Evolutionary conservation across 2,329 filamentous ascomycete species (phyloP).

Genomic region (Curvularia sp.): DNA sequence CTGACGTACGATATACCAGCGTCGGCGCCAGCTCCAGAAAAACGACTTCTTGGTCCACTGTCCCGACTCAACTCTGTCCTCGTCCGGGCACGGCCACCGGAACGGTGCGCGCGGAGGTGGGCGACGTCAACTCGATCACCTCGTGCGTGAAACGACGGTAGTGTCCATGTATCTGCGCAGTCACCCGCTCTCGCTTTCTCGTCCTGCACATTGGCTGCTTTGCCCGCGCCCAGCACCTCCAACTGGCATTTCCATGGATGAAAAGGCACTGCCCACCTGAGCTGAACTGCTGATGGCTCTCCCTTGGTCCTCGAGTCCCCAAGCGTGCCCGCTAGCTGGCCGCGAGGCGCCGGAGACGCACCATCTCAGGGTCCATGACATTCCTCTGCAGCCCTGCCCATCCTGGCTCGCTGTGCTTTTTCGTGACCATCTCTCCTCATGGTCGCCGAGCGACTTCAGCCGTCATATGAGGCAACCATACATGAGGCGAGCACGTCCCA

Average conservation of each 20-base stretch:
- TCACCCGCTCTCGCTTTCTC: not conserved
- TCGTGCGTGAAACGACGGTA: not conserved
- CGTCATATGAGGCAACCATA: not conserved
- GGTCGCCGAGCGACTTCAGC: not conserved
- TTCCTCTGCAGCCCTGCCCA: not conserved
- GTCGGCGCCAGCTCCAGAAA: not conserved
- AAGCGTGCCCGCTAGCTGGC: not conserved
- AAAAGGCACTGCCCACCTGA: not conserved
- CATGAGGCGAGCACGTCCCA: not conserved
- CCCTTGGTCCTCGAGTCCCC: not conserved
- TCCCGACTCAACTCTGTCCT: not conserved
- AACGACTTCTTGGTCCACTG: not conserved
- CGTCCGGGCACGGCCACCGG: not conserved
- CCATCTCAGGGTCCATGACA: slow-evolving; percentile 4
- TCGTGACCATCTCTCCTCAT: not conserved
- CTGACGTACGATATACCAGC: no score
- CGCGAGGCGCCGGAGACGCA: not conserved
- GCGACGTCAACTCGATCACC: not conserved
- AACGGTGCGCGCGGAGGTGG: not conserved
- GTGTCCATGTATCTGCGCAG: not conserved
- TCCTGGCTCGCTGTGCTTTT: slow-evolving; percentile 1
- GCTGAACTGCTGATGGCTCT: not conserved
- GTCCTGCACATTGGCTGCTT: not conserved
- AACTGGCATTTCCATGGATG: not conserved
- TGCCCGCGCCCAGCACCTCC: not conserved